These are phyloP conservation scores for Heimioporus sp. DNA, from an alignment of 768 basidiomycete genomes.

Conservation along the genomic window DNA sequence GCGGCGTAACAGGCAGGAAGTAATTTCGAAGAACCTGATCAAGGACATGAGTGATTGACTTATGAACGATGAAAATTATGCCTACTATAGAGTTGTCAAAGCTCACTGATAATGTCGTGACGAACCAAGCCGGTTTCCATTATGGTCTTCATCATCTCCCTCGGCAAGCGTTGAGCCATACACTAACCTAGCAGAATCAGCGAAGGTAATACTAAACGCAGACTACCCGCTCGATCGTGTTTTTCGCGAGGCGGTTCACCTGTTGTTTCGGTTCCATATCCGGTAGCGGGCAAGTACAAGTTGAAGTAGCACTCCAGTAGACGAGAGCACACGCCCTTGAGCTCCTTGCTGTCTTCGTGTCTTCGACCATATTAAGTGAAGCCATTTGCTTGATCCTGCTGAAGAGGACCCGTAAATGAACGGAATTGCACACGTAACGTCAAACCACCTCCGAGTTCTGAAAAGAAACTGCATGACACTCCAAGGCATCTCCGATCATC, in stretches of 20 bases:
- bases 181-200: constrained; percentile 58
- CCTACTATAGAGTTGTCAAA: constrained; percentile 97
- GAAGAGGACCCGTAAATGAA: constrained; percentile 3
- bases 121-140: constrained; percentile 88
- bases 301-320: constrained; percentile 85
- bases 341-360: constrained; percentile 79
- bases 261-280: constrained; percentile 80
- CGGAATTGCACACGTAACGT: background rate
- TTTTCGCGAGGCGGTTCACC: constrained; percentile 90
- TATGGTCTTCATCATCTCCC: constrained; percentile 93
- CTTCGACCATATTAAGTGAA: constrained; percentile 98
- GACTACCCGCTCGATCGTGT: constrained; percentile 85
- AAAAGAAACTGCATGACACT: constrained; percentile 74
- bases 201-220: background rate
- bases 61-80: background rate
- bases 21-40: constrained; percentile 64
- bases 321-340: constrained; percentile 84
- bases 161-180: constrained; percentile 93
- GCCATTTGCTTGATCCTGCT: constrained; percentile 94
- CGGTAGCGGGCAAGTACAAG: constrained; percentile 82
- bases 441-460: constrained; percentile 64
- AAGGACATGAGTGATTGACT: background rate
- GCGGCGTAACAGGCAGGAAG: constrained; percentile 80
- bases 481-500: constrained; percentile 64
- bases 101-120: constrained; percentile 79